Evolutionary conservation across 805 yeast genomes (phyloP), one percentile per base, ranked within the genome.

Genomic region (Kodamaea fukazawae): DNA sequence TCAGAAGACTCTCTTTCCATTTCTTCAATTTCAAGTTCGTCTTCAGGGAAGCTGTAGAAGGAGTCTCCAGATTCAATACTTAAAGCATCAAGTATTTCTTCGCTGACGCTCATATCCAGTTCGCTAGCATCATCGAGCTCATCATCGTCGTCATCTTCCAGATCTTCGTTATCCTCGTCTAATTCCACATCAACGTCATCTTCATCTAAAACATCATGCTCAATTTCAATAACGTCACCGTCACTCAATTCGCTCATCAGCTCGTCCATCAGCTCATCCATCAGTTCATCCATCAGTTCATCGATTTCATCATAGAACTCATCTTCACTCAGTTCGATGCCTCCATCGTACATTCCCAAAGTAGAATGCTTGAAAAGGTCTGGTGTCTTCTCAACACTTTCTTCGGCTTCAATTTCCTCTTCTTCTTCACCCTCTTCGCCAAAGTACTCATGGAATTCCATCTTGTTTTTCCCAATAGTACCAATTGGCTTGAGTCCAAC

Each of bases 341-440:
- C 93, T 29, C 86, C 81, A 51, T 91, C 97, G 57, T 84, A 91
- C 95, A 91, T 90, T 1, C 96, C 97, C 29, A 91, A 69, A 0
- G 97, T 86, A 0, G 97, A 90, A 56, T 93, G 90, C 29, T 83
- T 70, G 60, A 91, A 80, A 53, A 90, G 67, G 57, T 90, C 90
- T 0, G 95, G 89, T 0, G 89, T 78, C 38, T 87, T 91, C 38
- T 84, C 95, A 20, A 70, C 65, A 27, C 82, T 87, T 18, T 75
- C 79, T n/a, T 79, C 86, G 6, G 55, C 54, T 5, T 58, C 53
- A 10, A 57, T 65, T 9, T 61, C 70, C 15, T 63, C 70, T 16
- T 71, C 78, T 20, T 63, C 66, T 12, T 81, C 91, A 23, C 76
- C 81, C 31, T 72, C 76, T 7, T 57, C 57, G 8, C 72, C 73